phyloP scores from a whole-genome alignment of 306 rosid species.

The Canavalia ensiformis region DNA sequence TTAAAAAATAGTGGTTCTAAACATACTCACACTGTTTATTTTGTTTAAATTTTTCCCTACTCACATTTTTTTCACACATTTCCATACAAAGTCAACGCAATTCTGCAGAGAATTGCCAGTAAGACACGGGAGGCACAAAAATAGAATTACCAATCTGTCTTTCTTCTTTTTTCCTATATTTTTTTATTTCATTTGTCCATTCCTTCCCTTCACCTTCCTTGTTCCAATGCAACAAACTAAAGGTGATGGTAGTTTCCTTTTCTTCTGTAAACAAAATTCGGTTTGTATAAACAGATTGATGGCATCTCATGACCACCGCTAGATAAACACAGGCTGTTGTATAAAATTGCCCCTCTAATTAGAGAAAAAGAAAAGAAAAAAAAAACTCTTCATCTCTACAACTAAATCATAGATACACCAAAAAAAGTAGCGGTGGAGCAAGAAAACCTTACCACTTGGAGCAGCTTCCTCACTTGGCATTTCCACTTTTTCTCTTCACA shows the following conservation, averaged over 20 bases:
- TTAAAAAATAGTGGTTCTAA: not conserved
- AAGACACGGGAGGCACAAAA: conserved; percentile 15
- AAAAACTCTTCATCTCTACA: conserved; percentile 43
- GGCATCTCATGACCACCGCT: conserved; percentile 47
- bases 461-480: conserved; percentile 59
- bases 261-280: not conserved
- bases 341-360: conserved; percentile 50
- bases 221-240: conserved; percentile 7
- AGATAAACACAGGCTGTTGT: conserved; percentile 51
- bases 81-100: not conserved
- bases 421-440: conserved; percentile 29
- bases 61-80: not conserved
- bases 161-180: not conserved
- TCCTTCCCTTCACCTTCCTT: not conserved
- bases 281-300: conserved; percentile 43
- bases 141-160: conserved; percentile 14
- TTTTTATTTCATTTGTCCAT: not conserved
- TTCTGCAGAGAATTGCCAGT: not conserved
- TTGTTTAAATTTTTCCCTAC: not conserved
- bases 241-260: not conserved
- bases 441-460: conserved; percentile 37
- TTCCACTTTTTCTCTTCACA: conserved; percentile 69
- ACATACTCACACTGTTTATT: not conserved
- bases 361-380: not conserved
- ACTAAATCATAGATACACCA: conserved; percentile 44